phyloP scores from a whole-genome alignment of 768 basidiomycete genomes.

The Lentinula guzmanii region DNA sequence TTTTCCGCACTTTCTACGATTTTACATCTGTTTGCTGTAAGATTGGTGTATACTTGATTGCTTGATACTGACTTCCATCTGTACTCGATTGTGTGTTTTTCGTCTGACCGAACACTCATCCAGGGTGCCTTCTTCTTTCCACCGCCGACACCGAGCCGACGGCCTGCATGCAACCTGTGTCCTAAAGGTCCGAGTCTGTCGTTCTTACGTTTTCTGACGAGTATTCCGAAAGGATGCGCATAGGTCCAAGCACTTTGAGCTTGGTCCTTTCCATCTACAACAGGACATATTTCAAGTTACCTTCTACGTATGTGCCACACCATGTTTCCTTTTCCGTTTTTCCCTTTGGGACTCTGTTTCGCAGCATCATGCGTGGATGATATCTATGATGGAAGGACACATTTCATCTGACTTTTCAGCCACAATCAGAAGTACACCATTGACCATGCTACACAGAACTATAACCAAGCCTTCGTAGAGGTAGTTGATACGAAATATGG shows the following conservation, averaged over 20 bases:
- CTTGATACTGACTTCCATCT: neutral
- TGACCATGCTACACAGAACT: slow-evolving; percentile 3
- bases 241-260: too few species aligned
- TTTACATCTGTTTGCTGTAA: neutral
- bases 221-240: neutral
- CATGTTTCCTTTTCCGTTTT: neutral
- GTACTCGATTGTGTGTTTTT: neutral
- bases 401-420: neutral
- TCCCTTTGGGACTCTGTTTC: neutral
- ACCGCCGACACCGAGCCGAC: neutral
- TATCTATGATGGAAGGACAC: neutral
- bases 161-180: neutral
- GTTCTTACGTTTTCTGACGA: neutral
- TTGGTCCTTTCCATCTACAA: neutral
- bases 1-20: neutral
- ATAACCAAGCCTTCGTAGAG: neutral
- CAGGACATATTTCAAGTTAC: neutral
- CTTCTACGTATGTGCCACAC: neutral
- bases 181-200: neutral
- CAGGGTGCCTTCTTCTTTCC: neutral
- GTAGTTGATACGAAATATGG: neutral
- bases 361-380: neutral
- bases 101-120: neutral
- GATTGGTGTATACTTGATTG: neutral
- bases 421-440: slow-evolving; percentile 1